Base-by-base conservation (phyloP, 768 basidiomycete species). In the Chalciporus piperatus region DNA sequence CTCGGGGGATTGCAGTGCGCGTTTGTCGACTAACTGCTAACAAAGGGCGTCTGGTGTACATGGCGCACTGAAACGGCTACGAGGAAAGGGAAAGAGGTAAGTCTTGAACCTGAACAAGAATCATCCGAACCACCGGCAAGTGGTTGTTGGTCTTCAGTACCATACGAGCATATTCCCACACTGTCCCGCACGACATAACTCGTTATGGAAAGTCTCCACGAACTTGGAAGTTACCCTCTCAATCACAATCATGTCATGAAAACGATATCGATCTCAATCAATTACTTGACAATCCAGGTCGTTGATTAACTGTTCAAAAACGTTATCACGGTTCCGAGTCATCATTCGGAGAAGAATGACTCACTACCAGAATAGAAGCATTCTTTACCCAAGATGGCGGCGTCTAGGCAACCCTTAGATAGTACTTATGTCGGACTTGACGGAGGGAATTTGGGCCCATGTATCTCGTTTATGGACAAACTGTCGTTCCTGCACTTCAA, bases 141-240 rank as follows among this genome's bases (percentile, higher is more conserved):
- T n/a, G n/a, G 35, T 14, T n/a, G n/a, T n/a, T 16, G 33, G 33
- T 6, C 30, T 32, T 25, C 22, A n/a, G 22, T 25, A 3, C 22
- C 4, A 22, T 22, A 17, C 11, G 42, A 30, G 19, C 4, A 51
- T 51, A 38, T 45, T 62, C 53, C 32, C 62, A 58, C 59, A 10
- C 6, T 5, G 1, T 4, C 17, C n/a, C 2, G 3, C 63, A 51
- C 37, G 30, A 63, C 57, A 65, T 56, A 48, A 53, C 63, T 39
- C 13, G 12, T 52, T 65, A 43, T 47, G 47, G 63, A 54, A 64
- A 47, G 23, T 43, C 62, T 59, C 59, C 27, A 30, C 38, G 40
- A n/a, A n/a, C n/a, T n/a, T n/a, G n/a, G n/a, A n/a, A n/a, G n/a
- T n/a, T n/a, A n/a, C n/a, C n/a, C n/a, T n/a, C n/a, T n/a, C n/a